Evolutionary conservation across 129 eudicot species (phyloP).

Genomic region (Oenanthe sinensis): DNA sequence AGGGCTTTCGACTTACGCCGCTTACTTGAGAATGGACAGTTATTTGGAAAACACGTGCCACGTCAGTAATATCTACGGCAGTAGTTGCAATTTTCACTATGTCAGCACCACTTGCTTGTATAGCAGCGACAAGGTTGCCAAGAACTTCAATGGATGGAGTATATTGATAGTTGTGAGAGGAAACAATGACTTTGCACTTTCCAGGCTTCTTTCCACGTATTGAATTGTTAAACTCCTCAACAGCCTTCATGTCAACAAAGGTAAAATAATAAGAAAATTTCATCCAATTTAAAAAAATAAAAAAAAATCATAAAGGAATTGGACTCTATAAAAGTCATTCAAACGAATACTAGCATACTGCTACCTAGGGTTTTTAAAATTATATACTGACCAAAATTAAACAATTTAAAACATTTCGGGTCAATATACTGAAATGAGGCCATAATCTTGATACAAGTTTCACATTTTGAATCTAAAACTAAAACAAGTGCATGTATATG

Average conservation of each 20-base stretch:
- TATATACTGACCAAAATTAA: neutral
- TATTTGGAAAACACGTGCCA: constrained; percentile 80
- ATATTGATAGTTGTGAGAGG: constrained; percentile 77
- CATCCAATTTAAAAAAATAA: no score
- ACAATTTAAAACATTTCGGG: neutral
- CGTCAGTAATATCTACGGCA: constrained; percentile 74
- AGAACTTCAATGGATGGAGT: constrained; percentile 88
- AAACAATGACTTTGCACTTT: constrained; percentile 76
- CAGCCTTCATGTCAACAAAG: constrained; percentile 43
- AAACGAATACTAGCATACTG: constrained; percentile 1
- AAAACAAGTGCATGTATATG: neutral
- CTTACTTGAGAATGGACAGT: constrained; percentile 88
- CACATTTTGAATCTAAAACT: neutral
- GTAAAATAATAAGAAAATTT: no score
- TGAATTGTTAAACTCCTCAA: constrained; percentile 51
- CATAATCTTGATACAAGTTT: neutral
- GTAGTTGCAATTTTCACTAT: constrained; percentile 96
- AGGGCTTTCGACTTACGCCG: constrained; percentile 33
- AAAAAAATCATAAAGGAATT: neutral
- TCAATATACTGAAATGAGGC: neutral
- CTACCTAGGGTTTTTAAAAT: neutral
- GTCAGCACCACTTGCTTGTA: constrained; percentile 96
- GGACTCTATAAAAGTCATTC: neutral
- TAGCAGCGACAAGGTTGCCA: constrained; percentile 79
- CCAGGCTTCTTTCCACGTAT: constrained; percentile 48